A percentile compares a stretch with the other conserved stretches of the same genome.
Evolutionary conservation across 192 early-diverging fungal genomes (phyloP).

Genomic region (Linderina pennispora): DNA sequence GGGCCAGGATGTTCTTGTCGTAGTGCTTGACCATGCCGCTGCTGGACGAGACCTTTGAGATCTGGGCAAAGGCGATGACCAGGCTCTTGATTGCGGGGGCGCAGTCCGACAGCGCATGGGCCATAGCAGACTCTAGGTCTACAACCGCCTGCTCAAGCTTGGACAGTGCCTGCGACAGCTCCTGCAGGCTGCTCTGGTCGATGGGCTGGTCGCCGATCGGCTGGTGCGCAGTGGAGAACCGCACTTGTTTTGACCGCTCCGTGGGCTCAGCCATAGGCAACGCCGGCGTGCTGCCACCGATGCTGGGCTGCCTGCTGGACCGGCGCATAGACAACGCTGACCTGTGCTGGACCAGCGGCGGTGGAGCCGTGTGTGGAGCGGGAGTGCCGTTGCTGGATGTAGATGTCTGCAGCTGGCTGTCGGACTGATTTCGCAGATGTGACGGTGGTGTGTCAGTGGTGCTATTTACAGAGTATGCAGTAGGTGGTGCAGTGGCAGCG

Average conservation of each 20-base stretch:
- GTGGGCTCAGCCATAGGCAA: background rate
- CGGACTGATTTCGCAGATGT: constrained; percentile 33
- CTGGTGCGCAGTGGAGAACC: constrained; percentile 13
- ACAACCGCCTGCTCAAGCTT: constrained; percentile 26
- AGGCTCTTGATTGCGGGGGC: constrained; percentile 14
- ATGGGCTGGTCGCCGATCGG: constrained; percentile 5
- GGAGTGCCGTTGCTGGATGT: no score
- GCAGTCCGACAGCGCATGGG: background rate
- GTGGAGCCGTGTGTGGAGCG: background rate
- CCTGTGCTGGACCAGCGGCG: constrained; percentile 21
- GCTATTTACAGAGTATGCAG: no score
- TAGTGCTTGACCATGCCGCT: constrained; percentile 41
- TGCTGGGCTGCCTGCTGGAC: constrained; percentile 1
- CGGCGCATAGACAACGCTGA: constrained; percentile 26
- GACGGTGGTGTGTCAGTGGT: no score
- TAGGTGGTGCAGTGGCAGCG: no score
- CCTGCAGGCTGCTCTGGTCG: constrained; percentile 27
- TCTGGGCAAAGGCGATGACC: constrained; percentile 35
- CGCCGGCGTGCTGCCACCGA: background rate
- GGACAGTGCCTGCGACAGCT: constrained; percentile 26
- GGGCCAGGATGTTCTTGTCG: constrained; percentile 35
- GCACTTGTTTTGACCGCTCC: constrained; percentile 40
- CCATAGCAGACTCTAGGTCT: background rate
- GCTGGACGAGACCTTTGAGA: constrained; percentile 32
- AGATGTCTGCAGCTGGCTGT: constrained; percentile 22